Percentiles rank a stretch among this genome's conserved stretches.
Evolutionary conservation across 805 yeast species (phyloP).

Genomic region (Wickerhamomyces queroliae): DNA sequence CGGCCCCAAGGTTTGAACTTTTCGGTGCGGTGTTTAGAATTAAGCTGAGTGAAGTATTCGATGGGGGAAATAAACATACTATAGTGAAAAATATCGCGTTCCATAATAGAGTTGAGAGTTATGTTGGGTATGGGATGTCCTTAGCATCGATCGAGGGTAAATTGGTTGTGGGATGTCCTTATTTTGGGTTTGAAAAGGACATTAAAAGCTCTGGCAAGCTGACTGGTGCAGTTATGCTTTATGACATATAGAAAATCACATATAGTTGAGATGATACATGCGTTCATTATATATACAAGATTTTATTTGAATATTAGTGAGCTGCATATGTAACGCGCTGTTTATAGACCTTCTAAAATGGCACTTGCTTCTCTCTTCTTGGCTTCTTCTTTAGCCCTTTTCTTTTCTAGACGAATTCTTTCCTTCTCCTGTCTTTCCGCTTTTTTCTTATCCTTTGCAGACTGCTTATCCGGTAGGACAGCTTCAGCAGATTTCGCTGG

Average conservation of each 20-base stretch:
- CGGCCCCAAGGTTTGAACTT: slow-evolving; percentile 40
- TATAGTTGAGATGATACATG: slow-evolving; percentile 1
- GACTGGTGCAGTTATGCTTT: slow-evolving; percentile 27
- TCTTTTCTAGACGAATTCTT: slow-evolving; percentile 18
- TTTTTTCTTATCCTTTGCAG: slow-evolving; percentile 10
- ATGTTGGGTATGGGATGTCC: slow-evolving; percentile 38
- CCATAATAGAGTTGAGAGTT: slow-evolving; percentile 24
- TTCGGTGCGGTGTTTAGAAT: slow-evolving; percentile 37
- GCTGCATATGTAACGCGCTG: background rate
- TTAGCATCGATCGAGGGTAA: slow-evolving; percentile 23
- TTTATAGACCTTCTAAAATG: background rate
- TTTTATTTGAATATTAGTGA: too few species aligned
- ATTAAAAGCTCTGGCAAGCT: slow-evolving; percentile 19
- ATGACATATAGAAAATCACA: slow-evolving; percentile 2
- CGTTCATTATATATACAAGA: background rate
- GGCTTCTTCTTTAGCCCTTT: slow-evolving; percentile 13
- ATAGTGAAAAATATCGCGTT: slow-evolving; percentile 11
- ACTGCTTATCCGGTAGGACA: slow-evolving; percentile 6
- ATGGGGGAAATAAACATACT: slow-evolving; percentile 5
- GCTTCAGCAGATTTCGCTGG: slow-evolving; percentile 8
- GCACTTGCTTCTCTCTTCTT: slow-evolving; percentile 9
- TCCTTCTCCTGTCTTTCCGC: slow-evolving; percentile 20
- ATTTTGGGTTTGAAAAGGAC: slow-evolving; percentile 27
- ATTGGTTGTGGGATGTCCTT: slow-evolving; percentile 34
- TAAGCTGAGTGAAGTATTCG: slow-evolving; percentile 16